These are phyloP conservation scores for Zygnema circumcarinatum DNA, from an alignment of 139 green algal species.

Conservation along the genomic window DNA sequence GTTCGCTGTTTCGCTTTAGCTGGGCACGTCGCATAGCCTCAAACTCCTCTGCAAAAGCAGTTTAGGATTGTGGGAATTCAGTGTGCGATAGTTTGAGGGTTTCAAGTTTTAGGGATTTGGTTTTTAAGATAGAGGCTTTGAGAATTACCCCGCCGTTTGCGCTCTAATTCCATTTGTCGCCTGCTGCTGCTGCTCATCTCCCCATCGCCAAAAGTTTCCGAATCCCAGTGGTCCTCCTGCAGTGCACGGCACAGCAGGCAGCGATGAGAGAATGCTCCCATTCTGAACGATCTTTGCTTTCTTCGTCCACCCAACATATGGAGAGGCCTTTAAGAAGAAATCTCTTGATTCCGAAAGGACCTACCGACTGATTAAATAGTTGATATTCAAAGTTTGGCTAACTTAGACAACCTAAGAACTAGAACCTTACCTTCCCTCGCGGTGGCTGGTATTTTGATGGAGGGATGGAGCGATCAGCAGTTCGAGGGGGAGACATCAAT, in stretches of 20 bases:
- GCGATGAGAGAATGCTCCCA: too few species aligned
- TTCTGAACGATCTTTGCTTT: too few species aligned
- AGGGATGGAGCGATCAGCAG: not conserved
- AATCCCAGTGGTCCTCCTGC: not conserved
- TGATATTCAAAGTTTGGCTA: too few species aligned
- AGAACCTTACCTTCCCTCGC: not conserved
- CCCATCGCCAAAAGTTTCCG: not conserved
- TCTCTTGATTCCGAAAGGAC: too few species aligned
- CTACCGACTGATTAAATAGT: too few species aligned
- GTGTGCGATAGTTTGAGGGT: not conserved
- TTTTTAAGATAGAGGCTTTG: not conserved
- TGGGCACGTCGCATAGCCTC: not conserved
- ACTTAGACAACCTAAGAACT: too few species aligned
- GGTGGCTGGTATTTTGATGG: not conserved
- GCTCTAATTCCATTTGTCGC: not conserved
- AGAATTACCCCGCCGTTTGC: not conserved
- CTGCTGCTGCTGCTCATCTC: not conserved
- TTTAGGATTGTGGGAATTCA: not conserved
- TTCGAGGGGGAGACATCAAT: not conserved
- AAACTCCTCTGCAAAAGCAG: not conserved
- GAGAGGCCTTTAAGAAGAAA: too few species aligned
- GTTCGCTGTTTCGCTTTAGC: not conserved
- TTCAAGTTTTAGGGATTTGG: not conserved
- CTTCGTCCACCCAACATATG: too few species aligned
- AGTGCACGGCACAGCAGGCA: too few species aligned